phyloP scores from a whole-genome alignment of 2,329 filamentous ascomycete genomes.

The Thermothelomyces thermophilus region DNA sequence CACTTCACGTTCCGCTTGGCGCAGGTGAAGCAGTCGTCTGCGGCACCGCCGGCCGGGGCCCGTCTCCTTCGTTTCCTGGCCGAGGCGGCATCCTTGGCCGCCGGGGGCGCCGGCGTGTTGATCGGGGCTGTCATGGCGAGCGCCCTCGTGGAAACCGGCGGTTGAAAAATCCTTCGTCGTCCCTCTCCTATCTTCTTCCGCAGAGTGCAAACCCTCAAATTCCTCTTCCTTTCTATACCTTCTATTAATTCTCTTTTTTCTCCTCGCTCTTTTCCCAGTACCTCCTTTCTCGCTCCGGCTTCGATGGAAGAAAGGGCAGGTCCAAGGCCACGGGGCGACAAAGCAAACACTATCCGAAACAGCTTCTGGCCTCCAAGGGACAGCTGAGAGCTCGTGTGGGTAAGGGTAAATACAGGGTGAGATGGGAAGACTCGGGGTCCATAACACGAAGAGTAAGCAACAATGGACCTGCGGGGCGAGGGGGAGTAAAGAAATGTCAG shows the following conservation, averaged over 20 bases:
- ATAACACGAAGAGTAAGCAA: conserved; percentile 28
- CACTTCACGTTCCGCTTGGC: conserved; percentile 77
- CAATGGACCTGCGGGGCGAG: conserved; percentile 30
- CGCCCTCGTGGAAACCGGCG: conserved; percentile 2
- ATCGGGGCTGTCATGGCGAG: conserved; percentile 43
- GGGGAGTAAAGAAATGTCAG: conserved; percentile 17
- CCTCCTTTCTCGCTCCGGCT: background rate
- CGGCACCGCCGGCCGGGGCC: conserved; percentile 79
- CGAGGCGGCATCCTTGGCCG: conserved; percentile 40
- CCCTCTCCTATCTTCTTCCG: conserved; percentile 5
- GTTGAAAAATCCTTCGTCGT: conserved; percentile 5
- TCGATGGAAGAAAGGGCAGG: conserved; percentile 1
- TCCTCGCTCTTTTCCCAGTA: background rate
- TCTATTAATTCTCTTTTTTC: background rate
- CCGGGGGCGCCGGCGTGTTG: conserved; percentile 34
- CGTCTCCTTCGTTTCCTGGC: conserved; percentile 73
- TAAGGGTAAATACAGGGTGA: conserved; percentile 39
- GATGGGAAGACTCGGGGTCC: conserved; percentile 35
- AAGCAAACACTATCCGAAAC: conserved; percentile 25
- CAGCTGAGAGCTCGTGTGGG: conserved; percentile 34
- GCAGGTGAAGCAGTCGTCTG: conserved; percentile 94
- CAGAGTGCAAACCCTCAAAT: conserved; percentile 3
- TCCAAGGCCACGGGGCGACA: conserved; percentile 4
- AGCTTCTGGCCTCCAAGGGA: conserved; percentile 26
- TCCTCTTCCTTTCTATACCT: too few species aligned